These are phyloP conservation scores for Torulaspora maleeae DNA, from an alignment of 805 yeast species.

Conservation along the genomic window DNA sequence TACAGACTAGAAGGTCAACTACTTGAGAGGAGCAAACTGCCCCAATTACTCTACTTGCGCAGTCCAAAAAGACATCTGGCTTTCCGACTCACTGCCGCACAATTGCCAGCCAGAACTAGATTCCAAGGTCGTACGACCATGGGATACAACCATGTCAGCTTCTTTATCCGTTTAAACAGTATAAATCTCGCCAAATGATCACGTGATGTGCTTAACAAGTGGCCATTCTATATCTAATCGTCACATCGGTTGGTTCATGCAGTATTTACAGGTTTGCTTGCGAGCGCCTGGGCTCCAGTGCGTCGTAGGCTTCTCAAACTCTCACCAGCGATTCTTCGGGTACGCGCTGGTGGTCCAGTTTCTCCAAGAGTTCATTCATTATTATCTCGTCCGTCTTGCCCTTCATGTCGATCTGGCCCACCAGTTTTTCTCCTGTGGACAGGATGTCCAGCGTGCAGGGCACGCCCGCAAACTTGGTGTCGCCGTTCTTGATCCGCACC, in stretches of 20 bases:
- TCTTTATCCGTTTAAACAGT: not conserved
- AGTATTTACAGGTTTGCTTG: not conserved
- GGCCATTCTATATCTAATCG: too few species aligned
- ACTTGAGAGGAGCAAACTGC: too few species aligned
- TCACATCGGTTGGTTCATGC: not conserved
- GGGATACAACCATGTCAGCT: not conserved
- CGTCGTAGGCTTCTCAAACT: constrained; percentile 4
- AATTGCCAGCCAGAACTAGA: too few species aligned
- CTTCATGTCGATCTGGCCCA: constrained; percentile 49
- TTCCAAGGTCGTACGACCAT: too few species aligned
- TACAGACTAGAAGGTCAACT: too few species aligned
- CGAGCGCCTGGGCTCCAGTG: not conserved
- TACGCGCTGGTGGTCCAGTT: constrained; percentile 50
- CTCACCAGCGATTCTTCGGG: constrained; percentile 41
- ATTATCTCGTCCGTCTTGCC: constrained; percentile 48
- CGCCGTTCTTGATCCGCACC: constrained; percentile 44
- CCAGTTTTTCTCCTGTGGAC: constrained; percentile 17
- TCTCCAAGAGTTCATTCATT: constrained; percentile 48
- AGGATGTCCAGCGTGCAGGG: constrained; percentile 30
- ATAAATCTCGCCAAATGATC: not conserved
- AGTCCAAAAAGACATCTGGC: too few species aligned
- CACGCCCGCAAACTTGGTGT: constrained; percentile 22
- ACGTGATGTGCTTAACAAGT: too few species aligned
- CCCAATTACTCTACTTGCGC: too few species aligned
- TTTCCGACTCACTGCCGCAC: too few species aligned